phyloP scores from a whole-genome alignment of 2,329 filamentous ascomycete species.

The Cordyceps militaris region DNA sequence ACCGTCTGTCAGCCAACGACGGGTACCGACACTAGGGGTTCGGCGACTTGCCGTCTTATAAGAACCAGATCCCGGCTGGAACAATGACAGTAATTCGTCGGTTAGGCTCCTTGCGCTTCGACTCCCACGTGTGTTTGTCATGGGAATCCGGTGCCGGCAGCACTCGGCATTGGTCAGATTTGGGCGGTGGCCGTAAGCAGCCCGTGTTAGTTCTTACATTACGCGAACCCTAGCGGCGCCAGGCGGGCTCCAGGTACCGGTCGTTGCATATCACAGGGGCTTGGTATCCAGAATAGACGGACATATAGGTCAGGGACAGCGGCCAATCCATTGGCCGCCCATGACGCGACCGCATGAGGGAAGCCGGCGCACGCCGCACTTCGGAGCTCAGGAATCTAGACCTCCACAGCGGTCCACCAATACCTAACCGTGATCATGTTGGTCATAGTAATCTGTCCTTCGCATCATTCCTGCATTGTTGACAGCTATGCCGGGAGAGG shows the following conservation, averaged over 20 bases:
- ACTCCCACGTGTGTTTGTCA: neutral
- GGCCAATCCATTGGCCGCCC: neutral
- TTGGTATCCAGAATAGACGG: neutral
- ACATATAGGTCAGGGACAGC: neutral
- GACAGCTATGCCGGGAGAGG: neutral
- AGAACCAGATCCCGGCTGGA: neutral
- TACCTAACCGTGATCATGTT: neutral
- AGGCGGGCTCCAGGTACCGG: conserved; percentile 2
- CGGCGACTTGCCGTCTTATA: conserved; percentile 6
- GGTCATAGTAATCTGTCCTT: neutral
- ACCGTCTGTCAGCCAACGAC: neutral
- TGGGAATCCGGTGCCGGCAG: neutral
- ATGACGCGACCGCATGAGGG: neutral
- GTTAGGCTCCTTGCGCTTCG: neutral
- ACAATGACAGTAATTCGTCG: neutral
- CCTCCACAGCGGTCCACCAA: conserved; percentile 6
- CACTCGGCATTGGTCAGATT: conserved; percentile 2
- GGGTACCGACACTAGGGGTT: neutral
- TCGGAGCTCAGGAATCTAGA: conserved; percentile 1
- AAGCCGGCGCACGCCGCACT: conserved; percentile 9
- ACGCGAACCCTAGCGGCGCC: neutral
- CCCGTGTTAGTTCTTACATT: conserved; percentile 8
- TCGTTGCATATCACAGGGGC: neutral
- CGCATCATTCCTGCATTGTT: too few relatives aligned
- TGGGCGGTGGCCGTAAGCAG: conserved; percentile 5